phyloP scores from a whole-genome alignment of 345 rosid genomes.

The Linum usitatissimum region DNA sequence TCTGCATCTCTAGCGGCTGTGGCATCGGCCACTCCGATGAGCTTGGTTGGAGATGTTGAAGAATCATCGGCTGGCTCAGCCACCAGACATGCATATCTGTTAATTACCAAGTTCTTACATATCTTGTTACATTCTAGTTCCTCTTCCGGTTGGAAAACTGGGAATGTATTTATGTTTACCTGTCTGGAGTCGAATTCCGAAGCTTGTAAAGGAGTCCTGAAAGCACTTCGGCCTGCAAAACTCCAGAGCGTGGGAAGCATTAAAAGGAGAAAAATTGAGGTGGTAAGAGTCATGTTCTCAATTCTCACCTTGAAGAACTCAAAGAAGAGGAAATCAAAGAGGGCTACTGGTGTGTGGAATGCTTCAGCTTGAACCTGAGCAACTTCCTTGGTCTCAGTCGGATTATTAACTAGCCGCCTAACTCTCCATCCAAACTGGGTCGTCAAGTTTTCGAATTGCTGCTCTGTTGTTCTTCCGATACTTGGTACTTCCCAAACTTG shows the following conservation, averaged over 20 bases:
- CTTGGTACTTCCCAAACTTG: neutral
- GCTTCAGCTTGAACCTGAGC: conserved; percentile 73
- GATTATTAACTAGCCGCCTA: conserved; percentile 39
- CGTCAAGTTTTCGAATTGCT: conserved; percentile 29
- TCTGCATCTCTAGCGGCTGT: conserved; percentile 45
- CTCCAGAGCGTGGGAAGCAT: too few species aligned
- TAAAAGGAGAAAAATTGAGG: neutral
- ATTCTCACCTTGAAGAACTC: conserved; percentile 53
- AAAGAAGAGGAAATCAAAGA: conserved; percentile 63
- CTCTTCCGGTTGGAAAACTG: neutral
- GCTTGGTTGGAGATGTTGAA: conserved; percentile 13
- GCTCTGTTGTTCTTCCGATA: neutral
- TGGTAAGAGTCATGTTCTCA: neutral
- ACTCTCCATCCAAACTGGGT: conserved; percentile 62
- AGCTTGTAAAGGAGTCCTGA: conserved; percentile 71
- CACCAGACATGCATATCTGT: conserved; percentile 75
- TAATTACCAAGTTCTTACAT: neutral
- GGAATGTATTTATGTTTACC: conserved; percentile 25
- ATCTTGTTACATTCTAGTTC: neutral
- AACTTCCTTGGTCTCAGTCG: conserved; percentile 44
- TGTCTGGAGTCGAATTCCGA: conserved; percentile 57
- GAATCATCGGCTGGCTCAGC: conserved; percentile 42
- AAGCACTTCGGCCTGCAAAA: conserved; percentile 70
- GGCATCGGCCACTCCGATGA: conserved; percentile 72
- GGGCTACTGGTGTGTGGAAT: conserved; percentile 49